These are phyloP conservation scores for Xylona heveae DNA, from an alignment of 495 filamentous ascomycete species.

Conservation along the genomic window DNA sequence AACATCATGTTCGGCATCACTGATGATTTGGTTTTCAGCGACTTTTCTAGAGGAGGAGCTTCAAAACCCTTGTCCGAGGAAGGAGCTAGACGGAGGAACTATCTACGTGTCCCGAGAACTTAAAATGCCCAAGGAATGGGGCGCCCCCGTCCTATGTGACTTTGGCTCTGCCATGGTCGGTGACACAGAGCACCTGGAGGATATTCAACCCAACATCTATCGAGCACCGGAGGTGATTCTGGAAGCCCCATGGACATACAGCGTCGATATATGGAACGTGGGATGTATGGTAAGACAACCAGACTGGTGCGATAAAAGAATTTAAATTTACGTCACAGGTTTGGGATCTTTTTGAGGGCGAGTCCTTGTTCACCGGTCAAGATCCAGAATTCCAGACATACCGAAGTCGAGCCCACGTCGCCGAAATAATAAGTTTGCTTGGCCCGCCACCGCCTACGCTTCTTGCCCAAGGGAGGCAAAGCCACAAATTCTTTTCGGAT, in stretches of 20 bases:
- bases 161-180: conserved; percentile 19
- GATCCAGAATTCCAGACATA: conserved; percentile 22
- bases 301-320: conserved; percentile 5
- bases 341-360: conserved; percentile 28
- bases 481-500: conserved; percentile 15
- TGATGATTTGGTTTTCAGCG: conserved; percentile 16
- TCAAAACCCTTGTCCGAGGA: conserved; percentile 13
- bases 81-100: conserved; percentile 12
- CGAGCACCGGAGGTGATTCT: conserved; percentile 27
- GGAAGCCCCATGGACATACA: conserved; percentile 20
- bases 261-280: conserved; percentile 28
- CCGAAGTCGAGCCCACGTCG: conserved; percentile 21
- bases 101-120: conserved; percentile 14
- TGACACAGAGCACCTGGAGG: conserved; percentile 9
- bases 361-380: conserved; percentile 21
- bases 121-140: conserved; percentile 7
- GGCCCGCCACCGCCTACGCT: conserved; percentile 24
- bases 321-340: conserved; percentile 16
- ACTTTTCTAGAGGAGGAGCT: conserved; percentile 15
- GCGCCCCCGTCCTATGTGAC: conserved; percentile 12
- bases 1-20: conserved; percentile 18
- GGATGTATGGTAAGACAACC: conserved; percentile 24
- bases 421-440: conserved; percentile 24
- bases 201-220: conserved; percentile 19
- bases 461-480: conserved; percentile 16